A percentile compares a stretch with the other conserved stretches of the same genome.
Evolutionary conservation across 2,329 filamentous ascomycete species (phyloP).

Genomic region (Fusarium tuaranense): DNA sequence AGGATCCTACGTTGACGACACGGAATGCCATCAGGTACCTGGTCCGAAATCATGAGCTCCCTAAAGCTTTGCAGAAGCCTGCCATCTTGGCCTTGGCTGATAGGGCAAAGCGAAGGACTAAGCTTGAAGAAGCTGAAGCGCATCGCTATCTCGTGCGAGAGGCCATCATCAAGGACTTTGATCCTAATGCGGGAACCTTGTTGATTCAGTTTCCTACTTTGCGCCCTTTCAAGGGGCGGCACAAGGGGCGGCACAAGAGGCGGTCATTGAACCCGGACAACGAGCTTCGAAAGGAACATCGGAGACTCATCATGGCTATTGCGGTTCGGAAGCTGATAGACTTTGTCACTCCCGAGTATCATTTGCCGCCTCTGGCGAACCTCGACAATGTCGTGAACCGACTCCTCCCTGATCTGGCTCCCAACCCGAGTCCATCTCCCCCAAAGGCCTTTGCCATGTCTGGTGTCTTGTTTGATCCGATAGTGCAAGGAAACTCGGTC

Average conservation of each 20-base stretch:
- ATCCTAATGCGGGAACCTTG: conserved; percentile 61
- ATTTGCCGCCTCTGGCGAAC: conserved; percentile 55
- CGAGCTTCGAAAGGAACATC: conserved; percentile 47
- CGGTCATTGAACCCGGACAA: conserved; percentile 40
- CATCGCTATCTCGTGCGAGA: conserved; percentile 64
- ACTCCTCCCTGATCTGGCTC: conserved; percentile 60
- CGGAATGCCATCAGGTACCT: conserved; percentile 85
- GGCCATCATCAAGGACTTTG: conserved; percentile 59
- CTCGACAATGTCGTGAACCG: conserved; percentile 60
- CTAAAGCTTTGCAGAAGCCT: conserved; percentile 74
- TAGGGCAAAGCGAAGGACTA: conserved; percentile 59
- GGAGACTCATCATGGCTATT: conserved; percentile 59
- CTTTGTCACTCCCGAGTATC: conserved; percentile 62
- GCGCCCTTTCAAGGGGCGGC: conserved; percentile 23
- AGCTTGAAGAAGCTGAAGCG: conserved; percentile 63
- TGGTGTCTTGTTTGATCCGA: conserved; percentile 54
- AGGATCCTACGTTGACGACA: conserved; percentile 78
- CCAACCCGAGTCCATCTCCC: conserved; percentile 12
- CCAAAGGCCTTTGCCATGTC: conserved; percentile 57
- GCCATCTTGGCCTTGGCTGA: conserved; percentile 72
- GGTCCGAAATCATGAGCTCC: conserved; percentile 68
- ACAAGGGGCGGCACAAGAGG: conserved; percentile 36
- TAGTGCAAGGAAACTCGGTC: conserved; percentile 31
- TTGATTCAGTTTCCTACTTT: conserved; percentile 57
- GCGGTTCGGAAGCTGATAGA: conserved; percentile 61